Percentiles rank a stretch among this genome's conserved stretches.
Conservation (phyloP, 2,329 filamentous ascomycete species). For the Penicillium sp. region DNA sequence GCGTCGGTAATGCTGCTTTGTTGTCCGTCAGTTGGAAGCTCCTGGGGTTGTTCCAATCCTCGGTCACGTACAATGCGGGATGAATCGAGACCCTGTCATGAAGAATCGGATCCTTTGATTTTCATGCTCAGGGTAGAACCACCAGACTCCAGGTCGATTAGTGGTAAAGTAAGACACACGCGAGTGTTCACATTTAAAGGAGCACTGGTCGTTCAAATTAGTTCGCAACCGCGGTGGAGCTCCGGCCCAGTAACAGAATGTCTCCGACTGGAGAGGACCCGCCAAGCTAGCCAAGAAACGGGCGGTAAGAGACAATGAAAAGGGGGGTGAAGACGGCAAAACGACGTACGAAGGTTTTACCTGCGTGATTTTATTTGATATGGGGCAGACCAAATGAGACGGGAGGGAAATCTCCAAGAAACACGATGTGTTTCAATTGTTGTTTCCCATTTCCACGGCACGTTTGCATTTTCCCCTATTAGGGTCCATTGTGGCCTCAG, state of each 20-base stretch:
- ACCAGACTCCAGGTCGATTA: background rate
- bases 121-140: slow-evolving; percentile 11
- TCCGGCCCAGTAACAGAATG: slow-evolving; percentile 23
- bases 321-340: background rate
- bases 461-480: background rate
- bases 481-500: background rate
- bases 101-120: slow-evolving; percentile 4
- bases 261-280: slow-evolving; percentile 26
- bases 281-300: slow-evolving; percentile 22
- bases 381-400: background rate
- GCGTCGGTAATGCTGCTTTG: slow-evolving; percentile 27
- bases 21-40: slow-evolving; percentile 19
- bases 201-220: slow-evolving; percentile 22
- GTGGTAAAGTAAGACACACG: background rate
- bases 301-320: slow-evolving; percentile 13
- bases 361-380: background rate
- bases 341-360: background rate
- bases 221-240: slow-evolving; percentile 31
- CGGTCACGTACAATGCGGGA: slow-evolving; percentile 21
- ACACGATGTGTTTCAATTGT: background rate
- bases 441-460: background rate
- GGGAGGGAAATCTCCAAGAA: background rate
- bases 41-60: slow-evolving; percentile 2
- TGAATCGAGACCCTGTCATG: slow-evolving; percentile 19
- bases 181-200: slow-evolving; percentile 23